Base-by-base conservation (phyloP, 257 asterid species). In the Parsonsia alboflavescens region DNA sequence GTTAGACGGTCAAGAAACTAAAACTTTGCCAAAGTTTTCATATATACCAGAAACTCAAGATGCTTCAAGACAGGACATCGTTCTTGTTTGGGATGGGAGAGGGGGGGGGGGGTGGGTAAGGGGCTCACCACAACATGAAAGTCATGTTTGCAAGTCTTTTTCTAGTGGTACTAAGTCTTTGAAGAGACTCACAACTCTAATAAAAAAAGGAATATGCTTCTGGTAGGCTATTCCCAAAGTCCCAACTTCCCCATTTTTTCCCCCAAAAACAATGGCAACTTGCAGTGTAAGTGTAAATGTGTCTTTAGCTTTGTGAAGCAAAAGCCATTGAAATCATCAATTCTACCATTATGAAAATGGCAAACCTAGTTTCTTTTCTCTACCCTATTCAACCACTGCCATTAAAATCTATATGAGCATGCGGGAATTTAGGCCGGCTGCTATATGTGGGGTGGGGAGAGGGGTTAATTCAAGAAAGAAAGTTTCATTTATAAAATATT, bases 201-300 rank as follows among this genome's bases (percentile, higher is more conserved):
- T 68, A 2, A 42, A 41, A 41, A 72, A 22, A 39, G 68, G 53
- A 72, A 56, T 57, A 57, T 57, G 68, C 68, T 57, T 57, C 76
- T 57, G 76, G 57, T 57, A 52, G 56, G 28, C 57, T 12, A 72
- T 26, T 3, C 36, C 68, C 41, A 41, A 41, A 19, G 26, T 53
- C 59, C 28, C 59, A 54, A 54, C 28, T n/a, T 13, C 56, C 17
- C 42, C 56, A 9, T 10, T 57, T 72, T 56, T 22, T 3, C 8
- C 44, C 10, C 19, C 41, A n/a, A 54, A 72, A 57, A 58, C 17
- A 58, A 42, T 58, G 58, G 28, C 56, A 73, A 73, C 52, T 44
- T 58, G 69, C n/a, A 7, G 21, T 50, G 0, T 48, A 42, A 57
- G 50, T 19, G 57, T 71, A 46, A 3, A 17, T 50, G n/a, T 36